Conservation (phyloP, 768 basidiomycete genomes). For the Lactifluus pinguis region DNA sequence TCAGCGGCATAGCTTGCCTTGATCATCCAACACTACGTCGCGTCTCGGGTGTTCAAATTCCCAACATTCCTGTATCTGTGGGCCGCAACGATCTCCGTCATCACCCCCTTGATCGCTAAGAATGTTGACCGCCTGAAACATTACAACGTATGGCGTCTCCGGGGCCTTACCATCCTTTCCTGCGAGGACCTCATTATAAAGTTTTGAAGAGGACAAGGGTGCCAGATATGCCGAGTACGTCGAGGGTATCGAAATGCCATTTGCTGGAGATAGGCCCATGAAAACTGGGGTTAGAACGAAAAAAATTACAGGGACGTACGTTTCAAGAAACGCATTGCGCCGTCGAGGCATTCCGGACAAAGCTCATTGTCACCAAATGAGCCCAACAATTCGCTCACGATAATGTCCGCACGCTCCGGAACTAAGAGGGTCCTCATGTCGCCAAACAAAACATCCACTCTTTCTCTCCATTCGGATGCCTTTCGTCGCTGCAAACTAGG, state of each 20-base stretch:
- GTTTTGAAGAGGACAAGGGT: conserved; percentile 87
- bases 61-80: conserved; percentile 92
- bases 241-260: conserved; percentile 91
- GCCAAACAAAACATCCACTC: conserved; percentile 79
- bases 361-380: conserved; percentile 99
- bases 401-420: conserved; percentile 84
- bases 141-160: conserved; percentile 97
- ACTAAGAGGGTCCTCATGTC: conserved; percentile 85
- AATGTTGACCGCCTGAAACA: conserved; percentile 91
- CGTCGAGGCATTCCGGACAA: conserved; percentile 96
- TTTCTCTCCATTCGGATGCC: conserved; percentile 71
- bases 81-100: conserved; percentile 59
- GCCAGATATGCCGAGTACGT: conserved; percentile 95
- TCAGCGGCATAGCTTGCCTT: conserved; percentile 38
- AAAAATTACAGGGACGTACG: conserved; percentile 25
- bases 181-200: conserved; percentile 74
- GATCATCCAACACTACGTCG: conserved; percentile 63
- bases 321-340: conserved; percentile 89
- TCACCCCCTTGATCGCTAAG: conserved; percentile 69
- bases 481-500: conserved; percentile 76
- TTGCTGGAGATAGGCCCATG: conserved; percentile 39
- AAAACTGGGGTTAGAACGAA: background rate
- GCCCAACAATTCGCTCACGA: conserved; percentile 92
- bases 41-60: conserved; percentile 89
- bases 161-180: conserved; percentile 58